Base-by-base conservation (phyloP, 371 early-diverging fungal genomes). In the Cokeromyces recurvatus region DNA sequence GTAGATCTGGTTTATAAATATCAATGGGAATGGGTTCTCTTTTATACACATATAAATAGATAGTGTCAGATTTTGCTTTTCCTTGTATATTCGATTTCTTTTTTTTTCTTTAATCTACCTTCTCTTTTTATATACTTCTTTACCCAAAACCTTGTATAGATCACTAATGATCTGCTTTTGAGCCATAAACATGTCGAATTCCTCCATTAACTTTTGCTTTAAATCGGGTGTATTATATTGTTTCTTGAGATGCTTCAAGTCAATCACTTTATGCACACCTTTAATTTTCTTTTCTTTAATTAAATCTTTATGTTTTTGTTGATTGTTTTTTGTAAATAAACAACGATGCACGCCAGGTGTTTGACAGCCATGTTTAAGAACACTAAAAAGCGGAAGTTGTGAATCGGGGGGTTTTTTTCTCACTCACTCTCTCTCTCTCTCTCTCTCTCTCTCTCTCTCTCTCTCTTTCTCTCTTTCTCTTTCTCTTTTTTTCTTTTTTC, bases 271-370 rank as follows among this genome's bases (percentile, higher is more conserved):
- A 27, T 66, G 59, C 7, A 85, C 65, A 19, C 79, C 60, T 51
- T 76, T 81, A 48, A 84, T 72, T 21, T 76, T 65, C 53, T 86
- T 81, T 15, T 68, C 57, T 43, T 64, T 64, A 22, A 95, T 64
- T 38, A 84, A 53, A 20, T 88, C 82, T 52, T 91, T 85, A 66
- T 68, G 83, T 11, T 79, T 78, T 47, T 78, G 62, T 60, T 89
- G 86, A n/a, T 90, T 85, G 47, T 89, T 91, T 66, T 89, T 91
- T 20, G 87, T 87, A 51, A 95, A 79, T 46, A 96, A 59, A 59
- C 94, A 94, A 11, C 95, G 59, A 32, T 51, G 64, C 1, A 69
- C 57, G 12, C 61, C 69, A 7, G 66, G 55, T 37, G 51, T 43
- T 37, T 68, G 69, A 29, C 65, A 43, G 3, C 69, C 58, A 46